Evolutionary conservation across 257 asterid species (phyloP).

Genomic region (Solanum pennellii): DNA sequence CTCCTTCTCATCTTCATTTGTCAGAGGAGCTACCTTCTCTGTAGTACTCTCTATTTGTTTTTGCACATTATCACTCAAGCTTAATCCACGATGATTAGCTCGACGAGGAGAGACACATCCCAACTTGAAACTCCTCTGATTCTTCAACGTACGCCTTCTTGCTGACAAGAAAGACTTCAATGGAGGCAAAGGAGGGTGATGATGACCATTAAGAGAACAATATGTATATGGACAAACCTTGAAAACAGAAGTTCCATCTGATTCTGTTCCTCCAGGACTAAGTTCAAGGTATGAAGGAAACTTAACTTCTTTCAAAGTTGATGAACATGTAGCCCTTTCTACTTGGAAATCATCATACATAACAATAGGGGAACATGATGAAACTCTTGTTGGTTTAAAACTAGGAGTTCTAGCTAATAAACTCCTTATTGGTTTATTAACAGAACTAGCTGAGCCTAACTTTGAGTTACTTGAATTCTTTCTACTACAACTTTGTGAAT

Average conservation of each 20-base stretch:
- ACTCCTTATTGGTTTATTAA: conserved; percentile 16
- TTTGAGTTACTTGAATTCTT: conserved; percentile 15
- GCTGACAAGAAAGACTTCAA: conserved; percentile 61
- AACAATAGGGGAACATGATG: conserved; percentile 20
- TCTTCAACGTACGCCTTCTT: conserved; percentile 44
- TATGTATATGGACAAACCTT: conserved; percentile 74
- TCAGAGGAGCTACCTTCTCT: not conserved
- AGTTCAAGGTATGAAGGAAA: conserved; percentile 58
- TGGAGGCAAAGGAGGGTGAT: conserved; percentile 52
- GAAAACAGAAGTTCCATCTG: conserved; percentile 48
- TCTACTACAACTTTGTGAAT: conserved; percentile 10
- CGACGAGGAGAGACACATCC: conserved; percentile 46
- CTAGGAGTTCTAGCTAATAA: conserved; percentile 28
- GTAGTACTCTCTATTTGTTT: not conserved
- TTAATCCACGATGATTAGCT: conserved; percentile 4
- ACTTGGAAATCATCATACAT: conserved; percentile 25
- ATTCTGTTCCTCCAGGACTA: conserved; percentile 49
- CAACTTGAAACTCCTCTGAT: conserved; percentile 36
- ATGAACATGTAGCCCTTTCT: conserved; percentile 61
- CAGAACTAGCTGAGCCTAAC: not conserved
- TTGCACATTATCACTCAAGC: not conserved
- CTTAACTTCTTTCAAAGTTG: conserved; percentile 64
- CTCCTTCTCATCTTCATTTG: conserved; percentile 16
- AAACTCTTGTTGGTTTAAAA: conserved; percentile 43
- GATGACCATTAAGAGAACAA: conserved; percentile 92